phyloP scores from a whole-genome alignment of 2,329 filamentous ascomycete species.

The Aureobasidium zeae region DNA sequence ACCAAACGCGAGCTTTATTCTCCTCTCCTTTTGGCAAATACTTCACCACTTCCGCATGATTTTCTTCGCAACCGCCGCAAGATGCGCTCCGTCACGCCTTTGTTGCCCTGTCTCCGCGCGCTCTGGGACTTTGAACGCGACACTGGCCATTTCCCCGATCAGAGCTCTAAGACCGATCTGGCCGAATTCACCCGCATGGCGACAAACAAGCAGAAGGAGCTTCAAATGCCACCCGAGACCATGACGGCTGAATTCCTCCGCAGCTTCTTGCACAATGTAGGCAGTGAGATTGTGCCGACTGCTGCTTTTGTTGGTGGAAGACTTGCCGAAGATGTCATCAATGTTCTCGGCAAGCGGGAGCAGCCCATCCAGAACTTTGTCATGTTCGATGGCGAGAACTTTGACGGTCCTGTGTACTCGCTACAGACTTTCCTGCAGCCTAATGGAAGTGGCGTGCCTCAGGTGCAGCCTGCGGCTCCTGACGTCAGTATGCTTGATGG shows the following conservation, averaged over 20 bases:
- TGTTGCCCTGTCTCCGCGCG: conserved; percentile 77
- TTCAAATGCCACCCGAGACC: conserved; percentile 37
- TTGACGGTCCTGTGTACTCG: conserved; percentile 64
- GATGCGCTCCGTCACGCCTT: conserved; percentile 65
- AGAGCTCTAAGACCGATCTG: conserved; percentile 53
- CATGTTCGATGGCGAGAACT: conserved; percentile 77
- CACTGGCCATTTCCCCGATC: conserved; percentile 34
- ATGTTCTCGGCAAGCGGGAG: conserved; percentile 80
- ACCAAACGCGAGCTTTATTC: conserved; percentile 88
- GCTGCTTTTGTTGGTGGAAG: conserved; percentile 83
- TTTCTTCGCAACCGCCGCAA: conserved; percentile 61
- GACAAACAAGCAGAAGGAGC: conserved; percentile 65
- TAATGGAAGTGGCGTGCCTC: conserved; percentile 2
- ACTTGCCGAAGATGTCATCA: conserved; percentile 93
- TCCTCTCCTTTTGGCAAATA: conserved; percentile 76
- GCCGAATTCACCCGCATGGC: conserved; percentile 68
- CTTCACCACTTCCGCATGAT: conserved; percentile 59
- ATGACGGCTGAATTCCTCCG: conserved; percentile 56
- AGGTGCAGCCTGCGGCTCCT: conserved; percentile 3
- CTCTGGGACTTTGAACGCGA: conserved; percentile 72
- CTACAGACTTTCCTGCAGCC: conserved; percentile 18
- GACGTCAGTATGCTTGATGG: too few species aligned
- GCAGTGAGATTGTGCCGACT: conserved; percentile 74
- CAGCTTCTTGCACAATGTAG: conserved; percentile 78
- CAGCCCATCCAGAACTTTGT: conserved; percentile 95